Evolutionary conservation across 2,329 filamentous ascomycete species (phyloP).

Genomic region (Amauroascus niger): DNA sequence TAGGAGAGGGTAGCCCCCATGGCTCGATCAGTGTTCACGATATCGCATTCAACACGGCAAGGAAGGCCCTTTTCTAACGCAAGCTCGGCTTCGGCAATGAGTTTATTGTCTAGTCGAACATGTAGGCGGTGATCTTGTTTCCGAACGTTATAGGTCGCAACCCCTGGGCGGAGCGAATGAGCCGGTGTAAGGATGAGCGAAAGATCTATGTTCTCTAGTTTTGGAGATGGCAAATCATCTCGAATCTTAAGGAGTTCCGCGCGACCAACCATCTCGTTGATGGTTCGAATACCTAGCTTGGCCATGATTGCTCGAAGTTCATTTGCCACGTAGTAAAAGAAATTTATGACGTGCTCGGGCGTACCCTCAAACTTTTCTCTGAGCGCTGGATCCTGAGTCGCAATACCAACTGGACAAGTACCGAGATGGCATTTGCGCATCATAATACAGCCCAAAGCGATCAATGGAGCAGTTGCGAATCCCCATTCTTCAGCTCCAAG

Average conservation of each 20-base stretch:
- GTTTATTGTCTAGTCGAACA: conserved; percentile 88
- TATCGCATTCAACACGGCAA: conserved; percentile 86
- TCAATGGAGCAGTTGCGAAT: conserved; percentile 87
- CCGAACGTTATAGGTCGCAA: conserved; percentile 93
- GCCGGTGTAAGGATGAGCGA: conserved; percentile 88
- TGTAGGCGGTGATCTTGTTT: conserved; percentile 96
- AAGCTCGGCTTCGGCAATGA: conserved; percentile 89
- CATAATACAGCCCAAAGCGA: conserved; percentile 94
- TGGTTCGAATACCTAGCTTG: conserved; percentile 81
- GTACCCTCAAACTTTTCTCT: conserved; percentile 88
- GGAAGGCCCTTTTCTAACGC: conserved; percentile 90
- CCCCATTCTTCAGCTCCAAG: conserved; percentile 98
- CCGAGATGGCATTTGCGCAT: conserved; percentile 73
- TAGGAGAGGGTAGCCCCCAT: conserved; percentile 91
- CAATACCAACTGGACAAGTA: conserved; percentile 85
- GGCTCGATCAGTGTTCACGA: conserved; percentile 92
- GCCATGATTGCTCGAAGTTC: conserved; percentile 96
- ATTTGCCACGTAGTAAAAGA: conserved; percentile 96
- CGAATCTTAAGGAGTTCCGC: conserved; percentile 78
- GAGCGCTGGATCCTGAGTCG: conserved; percentile 88
- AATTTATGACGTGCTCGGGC: conserved; percentile 95
- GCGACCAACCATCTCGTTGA: conserved; percentile 96
- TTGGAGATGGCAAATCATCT: conserved; percentile 76
- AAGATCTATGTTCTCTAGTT: conserved; percentile 87
- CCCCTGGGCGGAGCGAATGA: conserved; percentile 87